Percentiles rank a stretch among this genome's conserved stretches.
These are phyloP conservation scores for Aspergillus hancockii DNA, from an alignment of 495 filamentous ascomycete species.

Conservation along the genomic window DNA sequence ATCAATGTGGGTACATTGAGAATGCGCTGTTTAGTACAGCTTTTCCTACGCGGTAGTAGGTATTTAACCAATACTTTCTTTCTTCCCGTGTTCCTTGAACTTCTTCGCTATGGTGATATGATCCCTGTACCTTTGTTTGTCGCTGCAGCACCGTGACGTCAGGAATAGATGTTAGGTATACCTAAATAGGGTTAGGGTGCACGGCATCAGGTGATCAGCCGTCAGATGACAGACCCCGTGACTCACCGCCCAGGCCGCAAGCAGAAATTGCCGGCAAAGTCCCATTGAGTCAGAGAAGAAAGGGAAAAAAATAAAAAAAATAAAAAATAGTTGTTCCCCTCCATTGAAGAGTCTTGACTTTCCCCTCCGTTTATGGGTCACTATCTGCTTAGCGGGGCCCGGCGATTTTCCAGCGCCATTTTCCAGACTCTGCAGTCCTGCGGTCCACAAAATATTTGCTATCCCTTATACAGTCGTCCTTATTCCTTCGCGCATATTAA, in stretches of 20 bases:
- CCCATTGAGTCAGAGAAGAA: constrained; percentile 31
- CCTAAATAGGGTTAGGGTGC: constrained; percentile 18
- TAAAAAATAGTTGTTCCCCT: constrained; percentile 32
- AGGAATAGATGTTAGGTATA: constrained; percentile 7
- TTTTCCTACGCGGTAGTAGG: too few species aligned
- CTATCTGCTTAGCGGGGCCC: constrained; percentile 45
- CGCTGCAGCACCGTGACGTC: constrained; percentile 21
- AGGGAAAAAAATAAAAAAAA: too few species aligned
- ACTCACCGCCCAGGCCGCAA: constrained; percentile 35
- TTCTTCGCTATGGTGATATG: too few species aligned
- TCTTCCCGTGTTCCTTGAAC: too few species aligned
- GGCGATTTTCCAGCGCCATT: constrained; percentile 38
- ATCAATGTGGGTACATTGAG: too few species aligned
- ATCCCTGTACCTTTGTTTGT: too few species aligned
- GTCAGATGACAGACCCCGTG: constrained; percentile 12
- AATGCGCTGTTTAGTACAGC: too few species aligned
- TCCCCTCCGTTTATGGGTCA: constrained; percentile 46
- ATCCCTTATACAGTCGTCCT: constrained; percentile 15
- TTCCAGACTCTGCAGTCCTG: constrained; percentile 23
- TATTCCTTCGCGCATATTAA: constrained; percentile 15
- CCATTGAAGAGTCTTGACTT: constrained; percentile 11
- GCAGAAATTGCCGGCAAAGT: constrained; percentile 15
- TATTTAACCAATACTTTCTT: too few species aligned
- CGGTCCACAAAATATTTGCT: constrained; percentile 15
- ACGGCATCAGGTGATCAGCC: constrained; percentile 6